Conservation (phyloP, 768 basidiomycete species). For the Russula brevipes region DNA sequence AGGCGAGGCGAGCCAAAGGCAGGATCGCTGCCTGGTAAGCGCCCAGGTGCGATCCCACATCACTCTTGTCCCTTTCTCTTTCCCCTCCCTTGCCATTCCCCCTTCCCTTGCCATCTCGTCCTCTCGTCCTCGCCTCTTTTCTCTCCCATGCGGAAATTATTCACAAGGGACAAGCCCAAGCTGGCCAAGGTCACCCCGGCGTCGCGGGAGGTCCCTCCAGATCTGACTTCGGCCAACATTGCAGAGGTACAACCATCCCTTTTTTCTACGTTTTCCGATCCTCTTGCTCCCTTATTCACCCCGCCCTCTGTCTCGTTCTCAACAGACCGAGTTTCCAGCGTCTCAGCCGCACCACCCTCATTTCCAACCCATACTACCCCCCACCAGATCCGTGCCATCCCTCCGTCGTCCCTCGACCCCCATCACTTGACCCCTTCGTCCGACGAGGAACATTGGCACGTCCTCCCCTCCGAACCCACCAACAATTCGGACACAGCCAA, state of each 20-base stretch:
- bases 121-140: not conserved
- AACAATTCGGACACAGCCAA: slow-evolving; percentile 21
- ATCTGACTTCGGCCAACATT: slow-evolving; percentile 31
- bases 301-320: not conserved
- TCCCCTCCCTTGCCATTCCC: not conserved
- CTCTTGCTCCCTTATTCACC: not conserved
- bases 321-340: slow-evolving; percentile 12
- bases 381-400: slow-evolving; percentile 17
- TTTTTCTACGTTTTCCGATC: not conserved
- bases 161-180: slow-evolving; percentile 48
- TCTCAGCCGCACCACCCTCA: slow-evolving; percentile 10
- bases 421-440: slow-evolving; percentile 31
- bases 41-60: slow-evolving; percentile 10
- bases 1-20: too few species aligned
- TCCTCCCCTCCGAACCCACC: slow-evolving; percentile 31
- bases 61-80: slow-evolving; percentile 5
- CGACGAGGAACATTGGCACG: slow-evolving; percentile 46
- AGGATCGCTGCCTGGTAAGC: not conserved
- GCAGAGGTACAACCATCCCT: slow-evolving; percentile 27
- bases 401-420: slow-evolving; percentile 17
- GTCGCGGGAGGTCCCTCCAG: slow-evolving; percentile 28
- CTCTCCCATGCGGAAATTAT: slow-evolving; percentile 54
- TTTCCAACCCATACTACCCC: slow-evolving; percentile 6
- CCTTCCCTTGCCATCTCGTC: too few species aligned
- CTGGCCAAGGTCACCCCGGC: slow-evolving; percentile 31